phyloP scores from a whole-genome alignment of 2,329 filamentous ascomycete species.

The Colletotrichum shisoi region DNA sequence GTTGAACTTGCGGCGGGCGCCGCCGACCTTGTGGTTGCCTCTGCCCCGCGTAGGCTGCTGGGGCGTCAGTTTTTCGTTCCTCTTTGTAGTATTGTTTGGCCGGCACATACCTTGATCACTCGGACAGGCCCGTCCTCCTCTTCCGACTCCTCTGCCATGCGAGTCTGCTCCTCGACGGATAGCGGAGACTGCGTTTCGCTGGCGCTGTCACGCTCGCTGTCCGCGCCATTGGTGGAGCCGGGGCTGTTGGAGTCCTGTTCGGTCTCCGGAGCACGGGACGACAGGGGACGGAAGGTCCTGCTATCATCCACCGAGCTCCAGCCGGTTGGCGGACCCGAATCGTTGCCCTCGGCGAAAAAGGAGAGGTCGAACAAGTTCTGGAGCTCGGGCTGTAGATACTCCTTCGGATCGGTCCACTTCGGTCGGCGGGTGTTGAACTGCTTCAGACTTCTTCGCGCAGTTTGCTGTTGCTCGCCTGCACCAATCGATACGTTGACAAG shows the following conservation, averaged over 20 bases:
- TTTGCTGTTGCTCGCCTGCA: slow-evolving; percentile 57
- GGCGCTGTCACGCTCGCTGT: slow-evolving; percentile 62
- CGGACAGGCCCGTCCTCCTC: slow-evolving; percentile 62
- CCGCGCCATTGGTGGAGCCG: slow-evolving; percentile 56
- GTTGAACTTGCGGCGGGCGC: slow-evolving; percentile 57
- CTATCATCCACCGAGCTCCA: slow-evolving; percentile 70
- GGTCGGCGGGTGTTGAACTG: slow-evolving; percentile 61
- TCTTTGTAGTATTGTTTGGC: neutral
- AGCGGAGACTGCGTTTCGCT: slow-evolving; percentile 57
- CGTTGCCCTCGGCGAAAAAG: slow-evolving; percentile 64
- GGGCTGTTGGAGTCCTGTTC: slow-evolving; percentile 58
- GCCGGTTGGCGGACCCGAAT: slow-evolving; percentile 72
- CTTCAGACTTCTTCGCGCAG: slow-evolving; percentile 48
- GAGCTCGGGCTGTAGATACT: slow-evolving; percentile 68
- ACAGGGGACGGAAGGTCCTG: slow-evolving; percentile 63
- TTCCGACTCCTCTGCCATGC: slow-evolving; percentile 67
- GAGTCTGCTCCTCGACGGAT: slow-evolving; percentile 50
- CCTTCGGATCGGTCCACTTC: slow-evolving; percentile 61
- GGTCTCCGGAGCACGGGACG: slow-evolving; percentile 55
- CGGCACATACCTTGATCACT: slow-evolving; percentile 48
- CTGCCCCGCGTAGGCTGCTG: slow-evolving; percentile 32
- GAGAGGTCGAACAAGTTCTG: slow-evolving; percentile 81
- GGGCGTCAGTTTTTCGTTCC: slow-evolving; percentile 18
- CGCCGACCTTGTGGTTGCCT: slow-evolving; percentile 37
- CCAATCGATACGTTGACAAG: slow-evolving; percentile 91